These are phyloP conservation scores for Puya raimondii DNA, from an alignment of 176 grass and related monocot species.

Conservation along the genomic window DNA sequence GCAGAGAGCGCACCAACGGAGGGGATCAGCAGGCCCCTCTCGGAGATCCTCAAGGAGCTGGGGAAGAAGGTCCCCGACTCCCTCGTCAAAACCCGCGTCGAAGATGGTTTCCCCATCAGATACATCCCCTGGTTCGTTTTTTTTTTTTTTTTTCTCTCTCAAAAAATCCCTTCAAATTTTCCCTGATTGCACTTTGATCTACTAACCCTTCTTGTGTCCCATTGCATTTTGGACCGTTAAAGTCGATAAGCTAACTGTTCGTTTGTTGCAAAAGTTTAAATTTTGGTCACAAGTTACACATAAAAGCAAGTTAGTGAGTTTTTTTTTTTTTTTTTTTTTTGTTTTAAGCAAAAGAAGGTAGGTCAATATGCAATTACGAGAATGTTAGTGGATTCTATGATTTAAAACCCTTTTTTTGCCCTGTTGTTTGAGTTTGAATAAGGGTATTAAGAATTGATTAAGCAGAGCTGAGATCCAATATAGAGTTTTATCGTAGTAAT, in stretches of 20 bases:
- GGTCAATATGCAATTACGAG: not conserved
- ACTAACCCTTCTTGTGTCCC: too few species aligned
- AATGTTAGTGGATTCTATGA: too few species aligned
- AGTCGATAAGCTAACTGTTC: too few species aligned
- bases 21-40: constrained; percentile 72
- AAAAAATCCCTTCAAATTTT: not conserved
- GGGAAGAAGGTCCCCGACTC: constrained; percentile 73
- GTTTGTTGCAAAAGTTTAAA: too few species aligned
- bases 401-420: not conserved
- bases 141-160: not conserved
- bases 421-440: not conserved
- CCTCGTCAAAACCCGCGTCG: constrained; percentile 56
- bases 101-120: constrained; percentile 52
- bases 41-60: constrained; percentile 68
- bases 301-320: not conserved
- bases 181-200: too few species aligned
- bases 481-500: too few species aligned
- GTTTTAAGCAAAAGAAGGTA: not conserved
- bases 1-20: constrained; percentile 39
- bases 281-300: too few species aligned
- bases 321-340: too few species aligned
- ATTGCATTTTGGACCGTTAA: too few species aligned
- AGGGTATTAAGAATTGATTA: too few species aligned
- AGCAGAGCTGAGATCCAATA: too few species aligned
- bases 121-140: constrained; percentile 69